phyloP scores from a whole-genome alignment of 2,329 filamentous ascomycete genomes.

The Fusarium xylarioides region DNA sequence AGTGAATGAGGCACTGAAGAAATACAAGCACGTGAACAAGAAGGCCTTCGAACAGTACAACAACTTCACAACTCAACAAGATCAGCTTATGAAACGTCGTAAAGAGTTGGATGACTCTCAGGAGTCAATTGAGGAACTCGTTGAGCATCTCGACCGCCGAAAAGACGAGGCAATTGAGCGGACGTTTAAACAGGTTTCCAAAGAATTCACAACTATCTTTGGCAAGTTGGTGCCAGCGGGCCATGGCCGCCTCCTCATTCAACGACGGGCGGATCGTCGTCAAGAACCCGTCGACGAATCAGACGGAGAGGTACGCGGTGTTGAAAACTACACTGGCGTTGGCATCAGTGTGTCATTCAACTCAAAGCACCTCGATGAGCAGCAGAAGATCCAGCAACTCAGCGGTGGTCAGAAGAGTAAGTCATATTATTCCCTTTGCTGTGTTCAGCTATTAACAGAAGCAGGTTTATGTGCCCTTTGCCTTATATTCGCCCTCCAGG shows the following conservation, averaged over 20 bases:
- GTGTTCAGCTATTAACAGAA: constrained; percentile 1
- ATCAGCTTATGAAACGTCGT: constrained; percentile 83
- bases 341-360: constrained; percentile 99
- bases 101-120: constrained; percentile 89
- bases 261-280: constrained; percentile 83
- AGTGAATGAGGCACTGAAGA: constrained; percentile 91
- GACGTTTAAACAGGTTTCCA: constrained; percentile 97
- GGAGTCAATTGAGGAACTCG: constrained; percentile 88
- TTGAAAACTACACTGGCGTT: constrained; percentile 96
- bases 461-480: constrained; percentile 93
- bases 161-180: constrained; percentile 99
- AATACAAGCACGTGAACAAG: constrained; percentile 98
- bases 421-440: constrained; percentile 44
- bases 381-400: constrained; percentile 96
- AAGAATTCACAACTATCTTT: constrained; percentile 92
- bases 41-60: constrained; percentile 99
- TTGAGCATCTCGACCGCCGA: constrained; percentile 89
- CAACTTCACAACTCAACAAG: constrained; percentile 92
- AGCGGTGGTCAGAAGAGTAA: constrained; percentile 97
- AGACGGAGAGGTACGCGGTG: constrained; percentile 74
- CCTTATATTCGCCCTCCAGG: constrained; percentile 98
- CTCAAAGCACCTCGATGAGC: constrained; percentile 92
- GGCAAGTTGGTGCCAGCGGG: constrained; percentile 94
- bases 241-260: constrained; percentile 90
- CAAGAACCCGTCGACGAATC: constrained; percentile 65